Base-by-base conservation (phyloP, 139 green algal species). In the Chara braunii region DNA sequence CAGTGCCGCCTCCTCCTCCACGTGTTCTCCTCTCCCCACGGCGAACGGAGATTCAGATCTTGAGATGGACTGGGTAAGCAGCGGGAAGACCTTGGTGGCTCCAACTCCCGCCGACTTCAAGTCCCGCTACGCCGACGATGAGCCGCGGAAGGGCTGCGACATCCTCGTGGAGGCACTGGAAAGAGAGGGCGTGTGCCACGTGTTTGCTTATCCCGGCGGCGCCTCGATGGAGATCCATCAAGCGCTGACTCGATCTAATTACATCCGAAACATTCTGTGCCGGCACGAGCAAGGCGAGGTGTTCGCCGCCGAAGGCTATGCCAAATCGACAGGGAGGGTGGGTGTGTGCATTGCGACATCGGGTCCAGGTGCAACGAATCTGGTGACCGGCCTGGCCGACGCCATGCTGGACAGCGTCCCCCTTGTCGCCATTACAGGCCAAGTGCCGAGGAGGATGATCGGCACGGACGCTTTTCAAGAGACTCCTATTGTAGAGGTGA, bases 191-290 rank as follows among this genome's bases (percentile, higher is more conserved):
- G 87, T 94, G 26, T 55, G 87, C 22, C 81, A 67, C 0, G 71
- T 91, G 45, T 94, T 92, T 70, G 87, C 87, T 6, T 95, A 83
- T 35, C 79, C 79, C 11, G 88, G 94, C n/a, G 94, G 94, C 18
- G 90, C 90, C 1, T 95, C 86, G 4, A 96, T 99, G 93, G 94
- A 99, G 74, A 99, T 99, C 68, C 94, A 99, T 74, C 68, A 99
- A 84, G 90, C 93, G 0, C 83, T 99, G 2, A 99, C 94, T 5
- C 82, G 90, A 43, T 90, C 80, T 8, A 53, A 82, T n/a, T 82
- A 45, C 26, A 88, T 99, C 42, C 54, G 71, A 29, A 99, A 98
- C 84, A 88, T 96, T 61, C 84, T 99, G 18, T 99, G 94, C 83
- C 78, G 94, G 3, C 94, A 99, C 66, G 94, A 99, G 76, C 92